Base-by-base conservation (phyloP, 768 basidiomycete genomes). In the Leucocoprinus birnbaumii region DNA sequence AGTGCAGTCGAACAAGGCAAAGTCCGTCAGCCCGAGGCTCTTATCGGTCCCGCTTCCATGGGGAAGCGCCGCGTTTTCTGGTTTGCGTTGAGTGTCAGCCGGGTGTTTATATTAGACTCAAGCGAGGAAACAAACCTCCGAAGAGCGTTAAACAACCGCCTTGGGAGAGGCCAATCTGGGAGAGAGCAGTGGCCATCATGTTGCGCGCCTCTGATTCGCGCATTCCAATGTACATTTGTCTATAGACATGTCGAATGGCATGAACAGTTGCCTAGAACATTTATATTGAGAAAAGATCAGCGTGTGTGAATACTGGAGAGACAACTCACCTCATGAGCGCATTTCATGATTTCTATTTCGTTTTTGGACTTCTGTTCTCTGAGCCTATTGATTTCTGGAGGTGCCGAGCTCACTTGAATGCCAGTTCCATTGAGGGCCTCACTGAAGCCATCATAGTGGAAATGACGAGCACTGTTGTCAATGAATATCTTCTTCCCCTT, bases 51-150 rank as follows among this genome's bases (percentile, higher is more conserved):
- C 89, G 35, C 79, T 76, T 5, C 91, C 94, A 65, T 94, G 93
- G 2, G 91, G 92, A 21, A 91, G 79, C 2, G 91, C 91, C 4
- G 91, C 92, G 61, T 94, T 89, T 56, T 88, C 92, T 94, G 65
- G 25, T 31, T 31, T 31, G 31, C 11, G 11, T 8, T 24, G 11
- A 11, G 11, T 26, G 45, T 46, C 4, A 31, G 18, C n/a, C n/a
- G n/a, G n/a, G n/a, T n/a, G n/a, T n/a, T n/a, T n/a, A n/a, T n/a
- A n/a, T n/a, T n/a, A n/a, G n/a, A n/a, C n/a, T n/a, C n/a, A 35
- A 48, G 31, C 31, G 11, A 31, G 31, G 31, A 24, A 22, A 70
- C 80, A 54, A 59, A 90, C 91, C 85, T 63, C 91, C 91, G 63
- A 95, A 93, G 18, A 93, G 73, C 2, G 89, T 85, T 31, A 91